Evolutionary conservation across 495 filamentous ascomycete species (phyloP).

Genomic region (Aspergillus carlsbadensis): DNA sequence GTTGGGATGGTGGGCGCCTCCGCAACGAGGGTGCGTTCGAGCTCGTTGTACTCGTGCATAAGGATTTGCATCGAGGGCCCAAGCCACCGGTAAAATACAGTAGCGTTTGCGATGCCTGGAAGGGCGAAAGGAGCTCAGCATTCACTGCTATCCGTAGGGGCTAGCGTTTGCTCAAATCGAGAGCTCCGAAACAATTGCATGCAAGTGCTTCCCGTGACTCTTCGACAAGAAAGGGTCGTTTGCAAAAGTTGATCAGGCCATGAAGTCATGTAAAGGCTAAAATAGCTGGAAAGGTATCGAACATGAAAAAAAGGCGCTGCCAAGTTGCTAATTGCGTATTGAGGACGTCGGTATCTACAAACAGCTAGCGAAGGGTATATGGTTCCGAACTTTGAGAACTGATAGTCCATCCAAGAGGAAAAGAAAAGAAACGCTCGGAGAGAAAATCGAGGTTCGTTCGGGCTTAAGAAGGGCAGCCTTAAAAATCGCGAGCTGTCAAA

Average conservation of each 20-base stretch:
- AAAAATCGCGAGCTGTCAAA: conserved; percentile 23
- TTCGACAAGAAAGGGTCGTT: conserved; percentile 1
- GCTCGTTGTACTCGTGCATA: conserved; percentile 36
- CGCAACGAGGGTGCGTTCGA: conserved; percentile 33
- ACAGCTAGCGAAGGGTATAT: conserved; percentile 8
- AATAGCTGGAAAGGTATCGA: conserved; percentile 2
- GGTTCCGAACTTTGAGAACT: conserved; percentile 1
- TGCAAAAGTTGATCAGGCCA: not conserved
- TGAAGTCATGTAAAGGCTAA: not conserved
- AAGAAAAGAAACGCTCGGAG: not conserved
- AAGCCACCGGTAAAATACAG: conserved; percentile 17
- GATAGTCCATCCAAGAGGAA: conserved; percentile 11
- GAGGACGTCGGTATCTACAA: conserved; percentile 19
- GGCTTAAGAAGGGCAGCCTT: conserved; percentile 19
- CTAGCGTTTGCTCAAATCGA: not conserved
- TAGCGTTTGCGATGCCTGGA: conserved; percentile 15
- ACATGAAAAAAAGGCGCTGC: conserved; percentile 1
- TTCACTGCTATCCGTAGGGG: not conserved
- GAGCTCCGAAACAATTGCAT: not conserved
- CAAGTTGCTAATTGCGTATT: conserved; percentile 1
- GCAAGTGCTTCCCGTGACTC: not conserved
- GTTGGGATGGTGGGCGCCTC: conserved; percentile 45
- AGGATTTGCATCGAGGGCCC: conserved; percentile 3
- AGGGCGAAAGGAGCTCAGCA: conserved; percentile 8
- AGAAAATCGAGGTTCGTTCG: conserved; percentile 10